phyloP scores from a whole-genome alignment of 2,329 filamentous ascomycete genomes.

The Penicillium digitatum region DNA sequence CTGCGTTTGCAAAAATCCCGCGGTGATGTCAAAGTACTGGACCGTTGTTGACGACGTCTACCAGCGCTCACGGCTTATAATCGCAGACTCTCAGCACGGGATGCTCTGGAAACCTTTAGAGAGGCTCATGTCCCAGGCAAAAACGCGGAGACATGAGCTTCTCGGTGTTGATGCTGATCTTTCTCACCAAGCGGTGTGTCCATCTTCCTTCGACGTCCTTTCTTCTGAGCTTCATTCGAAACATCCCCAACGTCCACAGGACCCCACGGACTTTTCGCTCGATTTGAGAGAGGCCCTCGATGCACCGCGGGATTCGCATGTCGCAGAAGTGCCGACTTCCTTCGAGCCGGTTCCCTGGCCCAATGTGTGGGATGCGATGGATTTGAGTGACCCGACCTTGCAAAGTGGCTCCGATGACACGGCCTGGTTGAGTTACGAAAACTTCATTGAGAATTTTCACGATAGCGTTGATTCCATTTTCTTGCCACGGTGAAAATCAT shows the following conservation, averaged over 20 bases:
- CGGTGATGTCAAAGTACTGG: slow-evolving; percentile 22
- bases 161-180: slow-evolving; percentile 2
- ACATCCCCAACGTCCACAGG: neutral
- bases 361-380: slow-evolving; percentile 27
- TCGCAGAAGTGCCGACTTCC: neutral
- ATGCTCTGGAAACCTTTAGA: slow-evolving; percentile 33
- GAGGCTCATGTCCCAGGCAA: slow-evolving; percentile 29
- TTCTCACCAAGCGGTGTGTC: neutral
- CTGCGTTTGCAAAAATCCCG: slow-evolving; percentile 28
- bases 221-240: neutral
- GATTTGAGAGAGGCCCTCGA: neutral
- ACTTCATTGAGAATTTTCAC: slow-evolving; percentile 28
- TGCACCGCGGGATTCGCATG: neutral
- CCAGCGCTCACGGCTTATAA: slow-evolving; percentile 19
- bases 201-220: neutral
- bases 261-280: neutral
- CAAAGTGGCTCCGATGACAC: slow-evolving; percentile 13
- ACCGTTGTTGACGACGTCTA: slow-evolving; percentile 24
- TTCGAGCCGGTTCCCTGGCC: slow-evolving; percentile 15
- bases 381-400: slow-evolving; percentile 11
- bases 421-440: slow-evolving; percentile 29
- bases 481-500: slow-evolving; percentile 4
- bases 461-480: slow-evolving; percentile 24
- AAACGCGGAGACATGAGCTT: slow-evolving; percentile 13
- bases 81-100: slow-evolving; percentile 28